Conservation (phyloP, 192 early-diverging fungal genomes). For the Allomyces macrogynus region DNA sequence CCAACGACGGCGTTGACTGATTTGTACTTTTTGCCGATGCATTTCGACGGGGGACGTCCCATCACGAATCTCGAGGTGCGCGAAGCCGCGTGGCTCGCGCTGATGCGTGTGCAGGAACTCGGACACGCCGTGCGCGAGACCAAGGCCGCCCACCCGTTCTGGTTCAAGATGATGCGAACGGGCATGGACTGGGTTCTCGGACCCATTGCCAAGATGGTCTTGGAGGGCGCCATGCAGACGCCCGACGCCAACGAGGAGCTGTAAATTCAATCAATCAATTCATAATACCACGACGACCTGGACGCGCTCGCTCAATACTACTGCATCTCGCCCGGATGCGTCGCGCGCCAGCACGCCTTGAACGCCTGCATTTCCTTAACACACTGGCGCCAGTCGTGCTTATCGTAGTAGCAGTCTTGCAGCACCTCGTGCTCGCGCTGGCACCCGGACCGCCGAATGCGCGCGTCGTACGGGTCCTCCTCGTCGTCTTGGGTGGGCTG, state of each 20-base stretch:
- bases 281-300: too few species aligned
- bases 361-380: constrained; percentile 55
- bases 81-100: not conserved
- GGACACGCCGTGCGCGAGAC: not conserved
- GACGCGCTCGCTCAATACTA: too few species aligned
- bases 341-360: constrained; percentile 38
- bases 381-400: constrained; percentile 74
- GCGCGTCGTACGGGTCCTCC: constrained; percentile 55
- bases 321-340: too few species aligned
- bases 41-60: not conserved
- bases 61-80: not conserved
- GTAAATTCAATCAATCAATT: too few species aligned
- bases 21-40: not conserved
- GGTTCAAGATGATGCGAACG: not conserved
- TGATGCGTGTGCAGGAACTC: not conserved
- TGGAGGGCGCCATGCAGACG: not conserved
- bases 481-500: constrained; percentile 23
- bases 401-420: constrained; percentile 65
- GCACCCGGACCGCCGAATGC: constrained; percentile 64
- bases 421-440: constrained; percentile 56
- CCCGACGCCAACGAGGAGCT: too few species aligned
- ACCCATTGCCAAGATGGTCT: not conserved
- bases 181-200: not conserved
- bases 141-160: not conserved
- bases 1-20: not conserved